Evolutionary conservation across 2,329 filamentous ascomycete genomes (phyloP), one percentile per base, ranked within the genome.

Genomic region (Pseudopyrenochaeta lycopersici): DNA sequence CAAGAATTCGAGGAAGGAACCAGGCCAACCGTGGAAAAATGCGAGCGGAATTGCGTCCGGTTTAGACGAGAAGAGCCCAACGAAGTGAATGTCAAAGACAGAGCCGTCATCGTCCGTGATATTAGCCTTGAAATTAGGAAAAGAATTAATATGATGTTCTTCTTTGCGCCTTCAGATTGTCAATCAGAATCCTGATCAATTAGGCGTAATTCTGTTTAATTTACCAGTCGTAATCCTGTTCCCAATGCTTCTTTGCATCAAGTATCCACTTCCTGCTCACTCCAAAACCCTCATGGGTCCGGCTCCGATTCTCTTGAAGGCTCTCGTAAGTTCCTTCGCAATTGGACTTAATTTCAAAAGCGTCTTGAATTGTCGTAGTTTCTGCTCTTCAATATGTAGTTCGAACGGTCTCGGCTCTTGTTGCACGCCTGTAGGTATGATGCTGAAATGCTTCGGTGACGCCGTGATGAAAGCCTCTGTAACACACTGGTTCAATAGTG

Each of bases 11-110:
- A 83, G 65, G 54, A 85, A 83, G 1, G 75, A 70, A 17, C 76
- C 76, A 1, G 84, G 84, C 83, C 83, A 86, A 40, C 84, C 85
- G 56, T 86, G 84, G n/a, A 83, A 64, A 9, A 84, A 74, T 2
- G 79, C 59, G 10, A 86, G 58, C 0, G 85, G 84, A 1, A 82
- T 74, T 0, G 84, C 85, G 54, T 81, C 76, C 1, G 68, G 36
- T n/a, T 78, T 80, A 32, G 76, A 59, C 0, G 84, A 86, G 55
- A 86, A 87, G 0, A 87, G 72, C 0, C 78, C 84, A 1, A 77
- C 66, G 62, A 87, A 87, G 61, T 86, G 84, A 33, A 86, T 72
- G 3, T 76, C 65, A 49, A 80, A 74, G 0, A 59, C 63, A 10
- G 58, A 56, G 15, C 72, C 71, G 6, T 77, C 71, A 4, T 70